A percentile compares a stretch with the other conserved stretches of the same genome.
Evolutionary conservation across 768 basidiomycete genomes (phyloP).

Genomic region (Tricholoma saponaceum): DNA sequence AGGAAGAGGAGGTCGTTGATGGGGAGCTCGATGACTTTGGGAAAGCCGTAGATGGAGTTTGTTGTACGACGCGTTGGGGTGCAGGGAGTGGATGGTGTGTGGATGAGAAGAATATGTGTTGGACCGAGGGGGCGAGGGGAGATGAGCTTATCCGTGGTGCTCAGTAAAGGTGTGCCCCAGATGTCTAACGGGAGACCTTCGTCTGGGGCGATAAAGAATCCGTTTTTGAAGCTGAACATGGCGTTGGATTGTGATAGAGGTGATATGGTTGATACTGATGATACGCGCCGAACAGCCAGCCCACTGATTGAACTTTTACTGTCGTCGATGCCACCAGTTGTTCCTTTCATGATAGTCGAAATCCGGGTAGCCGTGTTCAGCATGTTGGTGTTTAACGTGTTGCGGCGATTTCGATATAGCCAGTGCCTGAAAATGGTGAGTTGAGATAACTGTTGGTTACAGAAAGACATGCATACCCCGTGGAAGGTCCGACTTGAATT

Average conservation of each 20-base stretch:
- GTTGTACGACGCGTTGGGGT: background rate
- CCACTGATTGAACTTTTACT: slow-evolving; percentile 10
- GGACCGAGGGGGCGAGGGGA: slow-evolving; percentile 33
- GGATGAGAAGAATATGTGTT: slow-evolving; percentile 31
- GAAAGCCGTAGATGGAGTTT: slow-evolving; percentile 2
- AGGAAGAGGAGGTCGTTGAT: slow-evolving; percentile 36
- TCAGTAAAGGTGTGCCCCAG: slow-evolving; percentile 22
- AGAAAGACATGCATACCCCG: slow-evolving; percentile 13
- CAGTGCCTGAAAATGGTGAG: slow-evolving; percentile 23
- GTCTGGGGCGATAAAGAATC: slow-evolving; percentile 5
- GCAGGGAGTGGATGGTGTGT: slow-evolving; percentile 6
- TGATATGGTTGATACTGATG: slow-evolving; percentile 22
- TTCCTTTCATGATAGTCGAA: slow-evolving; percentile 19
- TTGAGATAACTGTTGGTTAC: background rate
- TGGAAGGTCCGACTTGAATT: slow-evolving; percentile 16
- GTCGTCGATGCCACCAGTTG: background rate
- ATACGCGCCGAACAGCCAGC: slow-evolving; percentile 18
- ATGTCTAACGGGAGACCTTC: slow-evolving; percentile 13
- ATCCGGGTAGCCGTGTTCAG: slow-evolving; percentile 22
- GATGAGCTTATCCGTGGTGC: slow-evolving; percentile 24
- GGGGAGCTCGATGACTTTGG: slow-evolving; percentile 26
- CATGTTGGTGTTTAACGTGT: slow-evolving; percentile 16
- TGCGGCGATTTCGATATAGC: slow-evolving; percentile 24
- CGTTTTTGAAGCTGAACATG: slow-evolving; percentile 13
- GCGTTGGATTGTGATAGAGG: slow-evolving; percentile 4